Conservation (phyloP, 2,329 filamentous ascomycete genomes). For the Ophioceras dolichostomum region DNA sequence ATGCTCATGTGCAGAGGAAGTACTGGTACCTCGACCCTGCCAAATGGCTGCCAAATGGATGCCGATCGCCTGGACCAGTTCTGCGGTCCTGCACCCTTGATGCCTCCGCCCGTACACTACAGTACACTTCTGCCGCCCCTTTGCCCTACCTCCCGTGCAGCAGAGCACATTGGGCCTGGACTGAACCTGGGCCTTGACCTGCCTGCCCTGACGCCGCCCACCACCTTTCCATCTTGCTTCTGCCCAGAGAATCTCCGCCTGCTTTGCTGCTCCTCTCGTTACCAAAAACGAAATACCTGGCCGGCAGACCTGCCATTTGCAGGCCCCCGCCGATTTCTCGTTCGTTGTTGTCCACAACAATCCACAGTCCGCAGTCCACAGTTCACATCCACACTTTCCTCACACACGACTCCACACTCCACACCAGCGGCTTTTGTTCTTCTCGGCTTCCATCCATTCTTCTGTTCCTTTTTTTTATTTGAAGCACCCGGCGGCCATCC, state of each 20-base stretch:
- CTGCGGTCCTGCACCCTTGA: too few relatives aligned
- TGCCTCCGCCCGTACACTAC: too few relatives aligned
- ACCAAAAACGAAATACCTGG: background rate
- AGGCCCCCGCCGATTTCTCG: background rate
- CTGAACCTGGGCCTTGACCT: conserved; percentile 1
- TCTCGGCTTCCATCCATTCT: conserved; percentile 1
- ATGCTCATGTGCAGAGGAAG: background rate
- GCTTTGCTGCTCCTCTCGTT: background rate
- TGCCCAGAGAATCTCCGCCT: background rate
- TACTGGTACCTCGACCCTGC: conserved; percentile 1
- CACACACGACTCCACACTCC: too few relatives aligned
- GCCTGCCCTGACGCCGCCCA: background rate
- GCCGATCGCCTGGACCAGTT: too few relatives aligned
- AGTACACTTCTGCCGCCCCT: too few relatives aligned
- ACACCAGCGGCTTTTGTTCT: background rate
- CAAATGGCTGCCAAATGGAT: background rate
- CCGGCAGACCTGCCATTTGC: background rate
- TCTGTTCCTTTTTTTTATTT: conserved; percentile 1
- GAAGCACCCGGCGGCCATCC: conserved; percentile 1
- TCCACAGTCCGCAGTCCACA: background rate
- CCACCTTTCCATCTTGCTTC: background rate
- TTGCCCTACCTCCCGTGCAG: too few relatives aligned
- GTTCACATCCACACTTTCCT: too few relatives aligned
- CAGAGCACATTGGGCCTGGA: too few relatives aligned
- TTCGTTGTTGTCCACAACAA: background rate